Evolutionary conservation across 257 asterid genomes (phyloP).

Genomic region (Cynanchum wilfordii): DNA sequence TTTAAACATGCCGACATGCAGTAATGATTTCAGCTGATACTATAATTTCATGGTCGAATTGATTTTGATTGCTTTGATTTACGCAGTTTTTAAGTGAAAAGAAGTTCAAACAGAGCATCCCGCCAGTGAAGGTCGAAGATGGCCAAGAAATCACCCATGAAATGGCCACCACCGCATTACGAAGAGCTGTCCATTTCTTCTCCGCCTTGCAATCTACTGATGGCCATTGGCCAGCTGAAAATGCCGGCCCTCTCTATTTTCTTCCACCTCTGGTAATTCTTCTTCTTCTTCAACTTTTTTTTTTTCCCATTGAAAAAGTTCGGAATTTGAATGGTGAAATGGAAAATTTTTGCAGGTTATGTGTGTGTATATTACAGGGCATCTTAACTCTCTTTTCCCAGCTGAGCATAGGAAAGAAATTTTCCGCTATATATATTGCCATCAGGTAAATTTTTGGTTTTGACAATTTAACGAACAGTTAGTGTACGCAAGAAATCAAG

Average conservation of each 20-base stretch:
- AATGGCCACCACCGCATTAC: constrained; percentile 47
- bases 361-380: constrained; percentile 32
- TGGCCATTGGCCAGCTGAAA: constrained; percentile 93
- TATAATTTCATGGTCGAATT: too few species aligned
- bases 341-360: constrained; percentile 21
- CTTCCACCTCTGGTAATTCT: constrained; percentile 70
- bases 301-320: not conserved
- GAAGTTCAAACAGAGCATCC: constrained; percentile 59
- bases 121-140: constrained; percentile 62
- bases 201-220: constrained; percentile 80
- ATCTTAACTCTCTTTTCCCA: constrained; percentile 23
- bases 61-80: not conserved
- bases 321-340: not conserved
- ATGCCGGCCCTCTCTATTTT: constrained; percentile 76
- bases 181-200: constrained; percentile 59
- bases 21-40: too few species aligned
- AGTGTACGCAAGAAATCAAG: not conserved
- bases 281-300: not conserved
- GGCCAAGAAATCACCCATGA: constrained; percentile 63
- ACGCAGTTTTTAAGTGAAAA: constrained; percentile 62
- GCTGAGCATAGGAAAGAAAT: constrained; percentile 28
- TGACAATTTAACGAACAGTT: not conserved
- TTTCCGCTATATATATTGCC: constrained; percentile 34
- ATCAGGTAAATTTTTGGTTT: constrained; percentile 19
- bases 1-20: too few species aligned